Base-by-base conservation (phyloP, 1,139 yeast species). In the Geotrichum siamense region DNA sequence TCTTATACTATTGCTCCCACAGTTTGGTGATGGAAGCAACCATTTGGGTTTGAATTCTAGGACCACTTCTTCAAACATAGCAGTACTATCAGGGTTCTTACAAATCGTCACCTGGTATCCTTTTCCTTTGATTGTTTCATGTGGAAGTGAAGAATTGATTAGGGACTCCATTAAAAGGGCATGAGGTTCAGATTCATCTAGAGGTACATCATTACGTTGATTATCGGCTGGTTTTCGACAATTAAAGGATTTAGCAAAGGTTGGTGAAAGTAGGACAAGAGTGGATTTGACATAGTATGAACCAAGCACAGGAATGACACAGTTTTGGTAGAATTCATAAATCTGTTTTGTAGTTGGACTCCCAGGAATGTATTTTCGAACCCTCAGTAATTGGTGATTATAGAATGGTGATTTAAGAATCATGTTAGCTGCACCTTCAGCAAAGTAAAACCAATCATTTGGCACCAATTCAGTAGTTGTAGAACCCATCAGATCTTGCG, bases 31-130 rank as follows among this genome's bases (percentile, higher is more conserved):
- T 43, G 58, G 61, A 2, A 48, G 27, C 5, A 71, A 58, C 75
- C 75, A 71, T 49, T 71, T 71, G 0, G 76, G 76, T 51, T 71
- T 71, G 47, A 70, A 59, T 43, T 70, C 72, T 3, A 67, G 50
- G 3, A 58, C 50, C 3, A 55, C 34, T 33, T 38, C 43, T 17
- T 28, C 17, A n/a, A n/a, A n/a, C 9, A 23, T 16, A 13, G 39
- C 35, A 6, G 28, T 25, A 15, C 35, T 15, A 16, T 17, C 38
- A 19, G 19, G 29, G 16, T 8, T 13, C 12, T 33, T 20, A 16
- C 37, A 33, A 8, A 21, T 13, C 6, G 26, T 5, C 3, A 33
- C 26, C 8, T 33, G 26, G 26, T 30, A 30, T 10, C 34, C 34
- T 6, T 30, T 30, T 5, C 34, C 21, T 30, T 30, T 30, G n/a